A percentile compares a stretch with the other conserved stretches of the same genome.
Conservation (phyloP, 306 rosid species). For the Amphicarpaea edgeworthii region DNA sequence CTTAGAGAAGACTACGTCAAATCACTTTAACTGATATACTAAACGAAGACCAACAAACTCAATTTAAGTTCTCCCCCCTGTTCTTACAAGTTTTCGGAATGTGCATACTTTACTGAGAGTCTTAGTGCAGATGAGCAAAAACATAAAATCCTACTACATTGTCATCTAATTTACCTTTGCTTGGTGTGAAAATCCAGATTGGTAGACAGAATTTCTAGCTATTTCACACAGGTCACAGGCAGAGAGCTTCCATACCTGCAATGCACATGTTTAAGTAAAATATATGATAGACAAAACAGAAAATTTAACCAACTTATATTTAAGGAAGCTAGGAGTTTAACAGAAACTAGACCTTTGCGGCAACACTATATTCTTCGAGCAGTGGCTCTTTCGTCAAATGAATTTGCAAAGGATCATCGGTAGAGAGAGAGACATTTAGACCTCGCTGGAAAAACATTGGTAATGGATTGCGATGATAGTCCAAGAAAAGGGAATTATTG, state of each 20-base stretch:
- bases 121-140: background rate
- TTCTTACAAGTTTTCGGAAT: background rate
- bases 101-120: background rate
- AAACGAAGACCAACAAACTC: slow-evolving; percentile 7
- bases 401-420: slow-evolving; percentile 78
- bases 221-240: slow-evolving; percentile 89
- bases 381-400: slow-evolving; percentile 61
- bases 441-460: slow-evolving; percentile 90
- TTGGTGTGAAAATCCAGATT: slow-evolving; percentile 84
- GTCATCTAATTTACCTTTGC: slow-evolving; percentile 66
- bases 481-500: slow-evolving; percentile 88
- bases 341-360: slow-evolving; percentile 53
- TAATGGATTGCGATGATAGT: slow-evolving; percentile 82
- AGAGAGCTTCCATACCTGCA: slow-evolving; percentile 89
- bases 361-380: slow-evolving; percentile 63
- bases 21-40: background rate
- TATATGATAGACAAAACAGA: slow-evolving; percentile 23
- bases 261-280: slow-evolving; percentile 20
- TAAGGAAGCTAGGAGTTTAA: background rate
- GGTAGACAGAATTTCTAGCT: slow-evolving; percentile 90
- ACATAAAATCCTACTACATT: background rate
- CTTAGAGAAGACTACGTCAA: slow-evolving; percentile 6
- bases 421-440: slow-evolving; percentile 82
- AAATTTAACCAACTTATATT: slow-evolving; percentile 30
- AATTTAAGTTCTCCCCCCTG: background rate